Conservation (phyloP, 352 stramenopile species). For the Phytophthora hybrid region DNA sequence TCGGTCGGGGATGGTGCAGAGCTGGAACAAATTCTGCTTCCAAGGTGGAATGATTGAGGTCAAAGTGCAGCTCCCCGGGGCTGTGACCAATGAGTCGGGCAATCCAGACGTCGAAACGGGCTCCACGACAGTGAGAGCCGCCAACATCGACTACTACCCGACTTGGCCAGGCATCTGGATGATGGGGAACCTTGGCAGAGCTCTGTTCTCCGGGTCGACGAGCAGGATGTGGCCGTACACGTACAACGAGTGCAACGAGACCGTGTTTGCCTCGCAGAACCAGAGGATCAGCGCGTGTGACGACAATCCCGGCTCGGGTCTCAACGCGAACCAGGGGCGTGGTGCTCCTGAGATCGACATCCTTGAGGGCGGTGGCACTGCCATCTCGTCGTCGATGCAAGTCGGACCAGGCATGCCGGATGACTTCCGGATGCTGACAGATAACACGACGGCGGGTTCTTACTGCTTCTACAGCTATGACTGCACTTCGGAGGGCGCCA, state of each 20-base stretch:
- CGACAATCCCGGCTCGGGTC: constrained; percentile 86
- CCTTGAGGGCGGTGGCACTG: constrained; percentile 86
- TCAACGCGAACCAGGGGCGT: constrained; percentile 91
- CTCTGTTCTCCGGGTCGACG: constrained; percentile 95
- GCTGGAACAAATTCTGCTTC: constrained; percentile 97
- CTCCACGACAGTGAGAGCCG: constrained; percentile 26
- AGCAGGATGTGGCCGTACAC: constrained; percentile 97
- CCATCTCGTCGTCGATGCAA: constrained; percentile 93
- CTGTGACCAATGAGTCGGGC: constrained; percentile 41
- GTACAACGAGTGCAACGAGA: constrained; percentile 92
- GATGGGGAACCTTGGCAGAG: constrained; percentile 95
- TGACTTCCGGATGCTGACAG: constrained; percentile 53
- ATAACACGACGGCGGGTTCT: constrained; percentile 22
- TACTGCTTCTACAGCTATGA: constrained; percentile 58
- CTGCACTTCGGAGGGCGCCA: constrained; percentile 55
- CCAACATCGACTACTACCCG: constrained; percentile 54
- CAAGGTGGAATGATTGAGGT: constrained; percentile 94
- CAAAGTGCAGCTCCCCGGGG: constrained; percentile 76
- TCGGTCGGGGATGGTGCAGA: constrained; percentile 87
- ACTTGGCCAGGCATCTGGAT: constrained; percentile 95
- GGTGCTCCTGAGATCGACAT: constrained; percentile 97
- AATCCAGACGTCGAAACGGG: constrained; percentile 60
- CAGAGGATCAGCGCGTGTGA: constrained; percentile 93
- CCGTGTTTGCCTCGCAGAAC: constrained; percentile 60
- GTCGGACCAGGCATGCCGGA: constrained; percentile 75